These are phyloP conservation scores for Cercophora samala DNA, from an alignment of 495 filamentous ascomycete species.

Conservation along the genomic window DNA sequence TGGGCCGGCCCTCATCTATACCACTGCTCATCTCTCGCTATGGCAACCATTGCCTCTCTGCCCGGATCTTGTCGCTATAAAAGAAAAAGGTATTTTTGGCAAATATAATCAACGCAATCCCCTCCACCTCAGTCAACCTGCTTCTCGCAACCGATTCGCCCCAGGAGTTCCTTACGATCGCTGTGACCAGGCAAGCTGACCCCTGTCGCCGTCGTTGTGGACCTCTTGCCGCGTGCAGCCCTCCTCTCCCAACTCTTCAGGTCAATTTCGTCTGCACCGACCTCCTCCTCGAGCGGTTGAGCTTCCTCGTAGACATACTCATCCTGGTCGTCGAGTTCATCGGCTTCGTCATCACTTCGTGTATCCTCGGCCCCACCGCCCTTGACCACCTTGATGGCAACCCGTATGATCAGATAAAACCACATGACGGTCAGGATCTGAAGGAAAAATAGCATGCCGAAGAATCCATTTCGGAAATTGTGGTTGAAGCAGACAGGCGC, in stretches of 20 bases:
- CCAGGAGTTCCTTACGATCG: constrained; percentile 68
- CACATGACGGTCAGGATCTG: constrained; percentile 79
- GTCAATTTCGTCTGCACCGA: constrained; percentile 60
- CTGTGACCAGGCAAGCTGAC: constrained; percentile 66
- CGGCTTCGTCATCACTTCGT: constrained; percentile 82
- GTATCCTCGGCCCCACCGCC: constrained; percentile 80
- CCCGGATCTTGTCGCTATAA: neutral
- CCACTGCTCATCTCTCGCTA: neutral
- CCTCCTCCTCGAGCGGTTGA: constrained; percentile 59
- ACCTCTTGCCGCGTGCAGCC: constrained; percentile 41
- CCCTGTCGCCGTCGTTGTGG: constrained; percentile 43
- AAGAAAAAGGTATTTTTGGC: neutral
- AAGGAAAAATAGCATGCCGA: constrained; percentile 70
- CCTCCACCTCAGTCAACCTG: constrained; percentile 43
- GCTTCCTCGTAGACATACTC: constrained; percentile 47
- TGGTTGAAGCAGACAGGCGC: constrained; percentile 74
- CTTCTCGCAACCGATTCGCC: constrained; percentile 73
- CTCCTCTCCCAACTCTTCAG: constrained; percentile 52
- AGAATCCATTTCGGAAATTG: constrained; percentile 68
- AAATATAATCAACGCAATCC: neutral
- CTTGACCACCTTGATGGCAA: constrained; percentile 70
- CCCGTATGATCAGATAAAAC: constrained; percentile 82
- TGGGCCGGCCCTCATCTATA: neutral
- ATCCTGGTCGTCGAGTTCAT: constrained; percentile 55
- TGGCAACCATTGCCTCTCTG: neutral